Evolutionary conservation across 1,284 basidiomycete genomes (phyloP).

Genomic region (Albatrellus sp.): DNA sequence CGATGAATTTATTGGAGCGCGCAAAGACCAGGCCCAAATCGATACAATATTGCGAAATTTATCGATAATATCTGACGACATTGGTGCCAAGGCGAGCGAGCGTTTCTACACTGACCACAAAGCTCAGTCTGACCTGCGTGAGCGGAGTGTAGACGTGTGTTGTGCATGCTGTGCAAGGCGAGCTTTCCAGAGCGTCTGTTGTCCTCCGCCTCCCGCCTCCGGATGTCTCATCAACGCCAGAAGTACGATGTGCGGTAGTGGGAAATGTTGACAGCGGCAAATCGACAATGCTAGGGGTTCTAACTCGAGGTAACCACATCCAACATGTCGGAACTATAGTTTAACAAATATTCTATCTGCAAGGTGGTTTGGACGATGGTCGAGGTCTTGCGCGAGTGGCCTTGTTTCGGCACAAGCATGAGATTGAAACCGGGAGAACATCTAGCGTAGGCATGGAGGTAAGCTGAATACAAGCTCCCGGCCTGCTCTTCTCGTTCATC

Average conservation of each 20-base stretch:
- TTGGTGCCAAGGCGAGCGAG: constrained; percentile 55
- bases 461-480: constrained; percentile 6
- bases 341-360: constrained; percentile 15
- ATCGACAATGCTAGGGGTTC: constrained; percentile 83
- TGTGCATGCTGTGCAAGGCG: constrained; percentile 33
- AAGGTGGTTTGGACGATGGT: constrained; percentile 87
- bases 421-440: constrained; percentile 91
- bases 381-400: constrained; percentile 87
- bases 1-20: constrained; percentile 41
- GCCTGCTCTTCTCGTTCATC: not conserved
- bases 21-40: constrained; percentile 38
- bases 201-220: constrained; percentile 62
- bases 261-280: constrained; percentile 95
- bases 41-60: constrained; percentile 32
- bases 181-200: constrained; percentile 42
- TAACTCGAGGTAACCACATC: constrained; percentile 49
- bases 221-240: constrained; percentile 61
- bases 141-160: constrained; percentile 34
- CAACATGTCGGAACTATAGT: constrained; percentile 14
- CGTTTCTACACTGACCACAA: not conserved
- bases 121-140: not conserved
- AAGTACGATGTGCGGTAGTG: constrained; percentile 91
- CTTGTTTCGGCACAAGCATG: constrained; percentile 94
- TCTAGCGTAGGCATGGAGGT: constrained; percentile 96
- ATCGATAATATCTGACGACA: constrained; percentile 44